Conservation (phyloP, 805 yeast species). For the Kodamaea fukazawae region DNA sequence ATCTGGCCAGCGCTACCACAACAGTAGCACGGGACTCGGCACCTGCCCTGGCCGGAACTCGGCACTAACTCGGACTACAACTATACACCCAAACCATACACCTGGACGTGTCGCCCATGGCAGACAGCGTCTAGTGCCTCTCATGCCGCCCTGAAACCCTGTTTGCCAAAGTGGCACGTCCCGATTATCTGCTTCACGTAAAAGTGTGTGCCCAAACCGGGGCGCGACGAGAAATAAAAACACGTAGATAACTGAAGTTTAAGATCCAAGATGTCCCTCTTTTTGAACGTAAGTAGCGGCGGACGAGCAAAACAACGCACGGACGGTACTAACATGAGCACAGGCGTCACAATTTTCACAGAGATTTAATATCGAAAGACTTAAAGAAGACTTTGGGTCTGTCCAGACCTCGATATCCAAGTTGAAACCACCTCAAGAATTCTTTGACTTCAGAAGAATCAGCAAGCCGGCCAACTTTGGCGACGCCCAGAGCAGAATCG, state of each 20-base stretch:
- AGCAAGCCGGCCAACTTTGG: constrained; percentile 88
- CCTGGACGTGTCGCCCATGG: too few species aligned
- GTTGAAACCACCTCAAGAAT: constrained; percentile 87
- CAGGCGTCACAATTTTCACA: constrained; percentile 18
- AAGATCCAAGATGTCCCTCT: constrained; percentile 8
- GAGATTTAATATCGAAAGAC: constrained; percentile 23
- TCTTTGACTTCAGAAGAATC: constrained; percentile 84
- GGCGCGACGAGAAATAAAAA: neutral
- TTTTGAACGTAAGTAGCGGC: constrained; percentile 9
- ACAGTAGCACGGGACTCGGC: too few species aligned
- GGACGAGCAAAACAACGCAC: neutral
- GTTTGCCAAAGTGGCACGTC: too few species aligned
- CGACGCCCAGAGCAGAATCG: constrained; percentile 84
- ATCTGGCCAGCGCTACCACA: too few species aligned
- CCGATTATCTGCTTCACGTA: too few species aligned
- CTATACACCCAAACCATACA: too few species aligned
- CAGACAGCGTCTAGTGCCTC: too few species aligned
- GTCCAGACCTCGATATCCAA: constrained; percentile 66
- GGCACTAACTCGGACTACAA: too few species aligned
- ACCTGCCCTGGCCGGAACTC: too few species aligned
- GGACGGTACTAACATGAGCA: neutral
- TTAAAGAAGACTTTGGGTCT: constrained; percentile 29
- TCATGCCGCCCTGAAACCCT: too few species aligned
- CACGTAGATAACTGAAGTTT: constrained; percentile 5
- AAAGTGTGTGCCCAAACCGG: too few species aligned